Base-by-base conservation (phyloP, 1,284 basidiomycete species). In the Hymenochaete sp. region DNA sequence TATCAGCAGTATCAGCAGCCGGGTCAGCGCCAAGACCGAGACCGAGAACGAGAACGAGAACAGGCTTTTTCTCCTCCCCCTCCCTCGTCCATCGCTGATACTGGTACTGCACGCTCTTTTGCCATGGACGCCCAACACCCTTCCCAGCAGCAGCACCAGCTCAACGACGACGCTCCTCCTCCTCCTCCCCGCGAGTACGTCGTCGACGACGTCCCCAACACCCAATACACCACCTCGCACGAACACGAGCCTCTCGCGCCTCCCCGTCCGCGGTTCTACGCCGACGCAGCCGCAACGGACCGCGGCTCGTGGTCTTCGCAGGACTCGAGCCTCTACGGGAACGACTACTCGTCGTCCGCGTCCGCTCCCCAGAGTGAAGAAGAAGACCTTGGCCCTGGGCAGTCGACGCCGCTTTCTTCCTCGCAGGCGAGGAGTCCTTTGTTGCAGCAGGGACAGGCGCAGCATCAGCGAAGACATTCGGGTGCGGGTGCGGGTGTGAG, bases 211-310 rank as follows among this genome's bases (percentile, higher is more conserved):
- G n/a, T n/a, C n/a, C n/a, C n/a, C n/a, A n/a, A n/a, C n/a, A n/a
- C n/a, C n/a, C n/a, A 18, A 28, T 33, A 45, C 18, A 22, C 9
- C 10, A 22, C 18, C 7, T 32, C 41, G 8, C 25, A 42, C 6
- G 27, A 16, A 18, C n/a, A 14, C 1, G 35, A 40, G 5, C 35
- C 26, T n/a, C 26, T 48, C 10, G 36, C 25, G 2, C 47, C 47
- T 11, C 47, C 47, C 5, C 47, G 40, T n/a, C 47, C 47, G 18
- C 39, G 38, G 2, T 48, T 48, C 42, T 42, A 38, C 19, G 32
- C 31, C 3, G 47, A 48, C 2, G 42, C 32, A 18, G 31, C 19
- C 13, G 18, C 29, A 13, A 3, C n/a, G n/a, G 10, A 18, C 2
- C 47, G 47, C 4, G 28, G 41, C 9, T 44, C 41, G 4, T 48